phyloP scores from a whole-genome alignment of 768 basidiomycete genomes.

The Suillus bovinus region DNA sequence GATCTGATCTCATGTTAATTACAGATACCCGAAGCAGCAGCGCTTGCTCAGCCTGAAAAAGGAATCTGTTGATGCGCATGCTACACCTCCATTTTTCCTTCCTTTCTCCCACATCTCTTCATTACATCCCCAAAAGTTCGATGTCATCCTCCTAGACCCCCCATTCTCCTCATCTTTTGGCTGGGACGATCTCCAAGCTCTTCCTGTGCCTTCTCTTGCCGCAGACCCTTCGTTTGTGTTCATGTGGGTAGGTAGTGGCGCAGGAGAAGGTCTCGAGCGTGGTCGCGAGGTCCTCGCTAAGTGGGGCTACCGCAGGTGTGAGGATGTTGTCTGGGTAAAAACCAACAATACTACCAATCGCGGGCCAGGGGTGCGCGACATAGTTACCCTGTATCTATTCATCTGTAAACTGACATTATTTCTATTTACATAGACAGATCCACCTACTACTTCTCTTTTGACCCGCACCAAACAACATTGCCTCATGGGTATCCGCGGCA shows the following conservation, averaged over 20 bases:
- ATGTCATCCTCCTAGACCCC: constrained; percentile 89
- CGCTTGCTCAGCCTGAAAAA: constrained; percentile 83
- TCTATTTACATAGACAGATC: constrained; percentile 59
- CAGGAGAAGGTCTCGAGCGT: constrained; percentile 86
- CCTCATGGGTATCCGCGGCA: constrained; percentile 95
- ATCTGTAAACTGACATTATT: constrained; percentile 3
- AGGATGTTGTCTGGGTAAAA: constrained; percentile 99
- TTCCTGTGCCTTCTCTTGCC: constrained; percentile 81
- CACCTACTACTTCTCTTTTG: constrained; percentile 81
- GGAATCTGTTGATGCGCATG: constrained; percentile 64
- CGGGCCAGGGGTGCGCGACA: constrained; percentile 67
- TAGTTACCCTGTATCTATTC: background rate
- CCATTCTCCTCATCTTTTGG: constrained; percentile 85
- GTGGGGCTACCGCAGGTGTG: constrained; percentile 95
- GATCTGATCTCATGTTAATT: constrained; percentile 8
- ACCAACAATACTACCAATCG: constrained; percentile 75
- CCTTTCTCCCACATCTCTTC: constrained; percentile 55
- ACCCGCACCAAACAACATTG: constrained; percentile 95
- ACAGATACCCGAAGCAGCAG: constrained; percentile 92
- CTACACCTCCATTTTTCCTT: constrained; percentile 76
- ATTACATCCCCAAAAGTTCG: constrained; percentile 74
- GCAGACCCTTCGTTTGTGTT: constrained; percentile 94
- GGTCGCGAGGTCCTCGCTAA: constrained; percentile 88
- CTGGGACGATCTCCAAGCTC: constrained; percentile 80
- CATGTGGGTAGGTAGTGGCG: constrained; percentile 93